Percentiles rank a stretch among this genome's conserved stretches.
phyloP scores from a whole-genome alignment of 495 filamentous ascomycete species.

The Umbilicaria muhlenbergii region DNA sequence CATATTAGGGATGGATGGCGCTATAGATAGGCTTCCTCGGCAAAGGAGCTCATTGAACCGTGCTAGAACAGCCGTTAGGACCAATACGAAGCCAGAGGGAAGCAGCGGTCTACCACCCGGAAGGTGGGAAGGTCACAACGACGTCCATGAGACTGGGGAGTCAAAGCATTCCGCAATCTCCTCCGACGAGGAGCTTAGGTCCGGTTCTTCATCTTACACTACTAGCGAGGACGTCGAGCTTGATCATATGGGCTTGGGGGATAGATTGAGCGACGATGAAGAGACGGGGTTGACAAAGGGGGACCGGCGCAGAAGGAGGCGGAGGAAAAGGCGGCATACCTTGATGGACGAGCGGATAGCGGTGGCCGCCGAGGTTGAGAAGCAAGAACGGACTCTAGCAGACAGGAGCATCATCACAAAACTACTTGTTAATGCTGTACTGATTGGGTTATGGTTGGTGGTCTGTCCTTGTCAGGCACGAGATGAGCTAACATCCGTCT shows the following conservation, averaged over 20 bases:
- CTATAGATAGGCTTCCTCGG: conserved; percentile 4
- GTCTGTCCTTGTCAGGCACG: no score
- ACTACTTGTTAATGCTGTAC: conserved; percentile 49
- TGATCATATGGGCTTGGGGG: conserved; percentile 42
- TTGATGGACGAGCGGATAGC: conserved; percentile 61
- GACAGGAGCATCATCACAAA: conserved; percentile 55
- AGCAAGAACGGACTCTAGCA: conserved; percentile 25
- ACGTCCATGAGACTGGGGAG: conserved; percentile 9
- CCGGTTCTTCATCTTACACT: conserved; percentile 31
- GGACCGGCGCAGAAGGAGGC: conserved; percentile 49
- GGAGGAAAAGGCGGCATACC: conserved; percentile 48
- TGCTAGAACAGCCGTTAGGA: neutral
- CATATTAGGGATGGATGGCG: conserved; percentile 6
- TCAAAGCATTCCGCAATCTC: conserved; percentile 2
- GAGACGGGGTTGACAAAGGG: conserved; percentile 69
- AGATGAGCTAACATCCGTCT: no score
- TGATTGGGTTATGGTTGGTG: conserved; percentile 63
- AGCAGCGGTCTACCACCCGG: conserved; percentile 1
- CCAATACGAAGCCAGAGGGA: neutral
- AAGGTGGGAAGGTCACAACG: conserved; percentile 1
- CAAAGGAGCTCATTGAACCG: conserved; percentile 7
- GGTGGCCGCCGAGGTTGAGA: conserved; percentile 25
- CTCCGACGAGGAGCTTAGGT: conserved; percentile 14
- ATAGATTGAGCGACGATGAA: conserved; percentile 73
- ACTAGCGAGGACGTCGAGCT: conserved; percentile 40